phyloP scores from a whole-genome alignment of 495 filamentous ascomycete species.

The Thozetella sp. region DNA sequence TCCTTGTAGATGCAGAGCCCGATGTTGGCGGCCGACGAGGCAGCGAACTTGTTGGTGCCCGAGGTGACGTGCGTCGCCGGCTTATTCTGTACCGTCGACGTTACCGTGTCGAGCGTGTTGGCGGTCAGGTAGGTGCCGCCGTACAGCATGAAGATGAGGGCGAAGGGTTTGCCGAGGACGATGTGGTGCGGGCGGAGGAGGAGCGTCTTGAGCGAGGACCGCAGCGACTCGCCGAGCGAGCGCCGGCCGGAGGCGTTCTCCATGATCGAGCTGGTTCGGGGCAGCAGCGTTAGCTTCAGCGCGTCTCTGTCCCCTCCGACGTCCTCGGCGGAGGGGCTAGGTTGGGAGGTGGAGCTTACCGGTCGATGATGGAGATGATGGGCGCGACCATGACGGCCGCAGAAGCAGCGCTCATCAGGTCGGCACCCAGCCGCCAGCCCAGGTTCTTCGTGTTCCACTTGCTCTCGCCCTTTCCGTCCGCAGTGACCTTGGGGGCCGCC shows the following conservation, averaged over 20 bases:
- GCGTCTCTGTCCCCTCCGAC: neutral
- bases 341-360: conserved; percentile 49
- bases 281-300: conserved; percentile 12
- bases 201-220: conserved; percentile 62
- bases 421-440: conserved; percentile 67
- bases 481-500: neutral
- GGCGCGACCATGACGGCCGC: conserved; percentile 87
- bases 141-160: conserved; percentile 87
- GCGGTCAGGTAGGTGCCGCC: conserved; percentile 89
- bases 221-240: conserved; percentile 69
- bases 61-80: conserved; percentile 63
- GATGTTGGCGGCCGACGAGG: conserved; percentile 85
- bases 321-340: neutral
- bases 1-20: conserved; percentile 93
- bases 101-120: conserved; percentile 82
- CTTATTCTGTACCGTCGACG: conserved; percentile 62
- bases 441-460: conserved; percentile 82
- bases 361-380: conserved; percentile 87
- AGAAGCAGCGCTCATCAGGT: conserved; percentile 69
- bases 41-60: conserved; percentile 80
- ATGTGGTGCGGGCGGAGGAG: conserved; percentile 68
- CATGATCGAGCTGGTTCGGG: conserved; percentile 74
- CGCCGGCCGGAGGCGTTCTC: conserved; percentile 88
- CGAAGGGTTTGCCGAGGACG: conserved; percentile 79
- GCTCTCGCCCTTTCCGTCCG: neutral